Evolutionary conservation across 2,329 filamentous ascomycete species (phyloP).

Genomic region (Zopfia rhizophila): DNA sequence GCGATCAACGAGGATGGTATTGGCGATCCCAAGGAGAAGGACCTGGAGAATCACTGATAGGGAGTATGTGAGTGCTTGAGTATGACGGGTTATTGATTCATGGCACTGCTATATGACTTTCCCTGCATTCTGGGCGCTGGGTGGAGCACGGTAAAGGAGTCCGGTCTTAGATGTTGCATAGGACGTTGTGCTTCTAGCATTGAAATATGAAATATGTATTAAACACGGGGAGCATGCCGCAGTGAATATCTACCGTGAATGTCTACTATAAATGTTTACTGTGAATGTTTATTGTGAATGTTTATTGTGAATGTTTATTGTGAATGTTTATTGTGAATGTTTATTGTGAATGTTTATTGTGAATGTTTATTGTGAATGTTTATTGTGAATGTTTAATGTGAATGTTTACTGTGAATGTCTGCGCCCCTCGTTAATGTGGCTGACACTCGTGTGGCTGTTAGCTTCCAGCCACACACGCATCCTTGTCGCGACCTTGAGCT

Average conservation of each 20-base stretch:
- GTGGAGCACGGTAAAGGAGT: conserved; percentile 15
- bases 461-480: conserved; percentile 16
- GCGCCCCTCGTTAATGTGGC: no score
- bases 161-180: conserved; percentile 16
- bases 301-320: no score
- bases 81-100: neutral
- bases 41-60: conserved; percentile 82
- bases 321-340: no score
- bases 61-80: neutral
- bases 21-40: conserved; percentile 93
- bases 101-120: neutral
- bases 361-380: no score
- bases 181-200: neutral
- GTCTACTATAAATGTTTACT: no score
- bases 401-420: no score
- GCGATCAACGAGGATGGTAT: conserved; percentile 98
- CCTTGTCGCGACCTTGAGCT: conserved; percentile 33
- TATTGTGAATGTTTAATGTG: no score
- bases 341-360: no score
- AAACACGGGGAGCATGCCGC: no score
- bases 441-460: conserved; percentile 13
- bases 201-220: no score
- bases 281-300: no score
- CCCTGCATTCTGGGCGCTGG: conserved; percentile 30
- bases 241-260: no score